phyloP scores from a whole-genome alignment of 176 grass and related monocot genomes.

The Cocos nucifera region DNA sequence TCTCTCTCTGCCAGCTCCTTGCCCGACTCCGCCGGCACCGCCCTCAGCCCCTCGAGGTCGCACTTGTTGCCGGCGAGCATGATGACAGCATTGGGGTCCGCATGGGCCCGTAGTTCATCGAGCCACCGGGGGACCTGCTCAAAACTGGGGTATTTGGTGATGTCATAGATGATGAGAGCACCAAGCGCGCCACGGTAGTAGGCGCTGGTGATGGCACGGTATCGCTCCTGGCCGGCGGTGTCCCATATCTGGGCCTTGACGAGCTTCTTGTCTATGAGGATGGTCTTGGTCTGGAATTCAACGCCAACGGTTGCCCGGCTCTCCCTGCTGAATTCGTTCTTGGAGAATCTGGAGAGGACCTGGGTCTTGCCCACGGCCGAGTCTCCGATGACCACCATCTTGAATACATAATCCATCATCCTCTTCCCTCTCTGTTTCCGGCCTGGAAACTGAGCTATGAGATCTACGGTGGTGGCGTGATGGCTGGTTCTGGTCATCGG shows the following conservation, averaged over 20 bases:
- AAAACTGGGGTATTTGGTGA: background rate
- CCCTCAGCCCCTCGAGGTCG: slow-evolving; percentile 6
- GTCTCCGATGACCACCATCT: too few species aligned
- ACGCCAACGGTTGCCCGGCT: too few species aligned
- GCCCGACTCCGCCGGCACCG: background rate
- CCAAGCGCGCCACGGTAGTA: slow-evolving; percentile 3
- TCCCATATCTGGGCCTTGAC: slow-evolving; percentile 98
- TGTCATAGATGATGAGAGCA: slow-evolving; percentile 9
- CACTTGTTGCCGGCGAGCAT: slow-evolving; percentile 10
- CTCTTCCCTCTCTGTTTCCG: too few species aligned
- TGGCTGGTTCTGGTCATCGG: too few species aligned
- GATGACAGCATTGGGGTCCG: background rate
- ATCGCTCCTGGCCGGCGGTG: slow-evolving; percentile 71
- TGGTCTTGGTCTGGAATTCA: too few species aligned
- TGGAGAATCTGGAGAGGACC: too few species aligned
- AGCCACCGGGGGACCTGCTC: slow-evolving; percentile 5
- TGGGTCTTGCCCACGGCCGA: too few species aligned
- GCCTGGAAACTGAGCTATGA: too few species aligned
- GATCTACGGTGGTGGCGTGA: too few species aligned
- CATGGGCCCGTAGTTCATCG: background rate
- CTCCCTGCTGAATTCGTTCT: too few species aligned
- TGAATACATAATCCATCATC: too few species aligned
- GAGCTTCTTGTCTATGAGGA: too few species aligned
- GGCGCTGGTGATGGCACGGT: background rate
- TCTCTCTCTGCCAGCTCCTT: slow-evolving; percentile 2